Evolutionary conservation across 2,329 filamentous ascomycete species (phyloP).

Genomic region (Aureobasidium sp.): DNA sequence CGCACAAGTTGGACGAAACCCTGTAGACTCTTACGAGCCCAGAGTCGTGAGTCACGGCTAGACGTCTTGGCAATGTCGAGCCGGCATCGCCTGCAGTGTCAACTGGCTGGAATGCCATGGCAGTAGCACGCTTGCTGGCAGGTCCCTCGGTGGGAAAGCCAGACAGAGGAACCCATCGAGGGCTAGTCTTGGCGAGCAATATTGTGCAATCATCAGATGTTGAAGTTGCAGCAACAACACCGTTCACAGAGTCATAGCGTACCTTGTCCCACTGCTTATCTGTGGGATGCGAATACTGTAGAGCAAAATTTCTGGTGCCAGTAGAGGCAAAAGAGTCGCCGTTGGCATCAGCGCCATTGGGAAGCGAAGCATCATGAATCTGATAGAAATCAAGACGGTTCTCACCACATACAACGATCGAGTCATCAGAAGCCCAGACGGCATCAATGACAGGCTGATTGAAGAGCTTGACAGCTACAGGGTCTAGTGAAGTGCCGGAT

Average conservation of each 20-base stretch:
- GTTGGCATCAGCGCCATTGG: constrained; percentile 17
- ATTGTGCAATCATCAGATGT: constrained; percentile 25
- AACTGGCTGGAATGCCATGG: constrained; percentile 35
- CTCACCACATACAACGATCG: constrained; percentile 39
- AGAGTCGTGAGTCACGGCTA: constrained; percentile 37
- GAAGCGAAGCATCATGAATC: constrained; percentile 20
- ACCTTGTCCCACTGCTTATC: constrained; percentile 25
- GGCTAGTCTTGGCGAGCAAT: constrained; percentile 30
- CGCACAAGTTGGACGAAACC: constrained; percentile 19
- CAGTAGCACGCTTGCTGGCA: constrained; percentile 28
- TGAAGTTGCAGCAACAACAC: constrained; percentile 31
- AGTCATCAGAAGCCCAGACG: constrained; percentile 37
- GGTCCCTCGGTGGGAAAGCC: constrained; percentile 3
- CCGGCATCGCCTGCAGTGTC: constrained; percentile 14
- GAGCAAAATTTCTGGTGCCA: constrained; percentile 21
- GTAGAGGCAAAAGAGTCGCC: constrained; percentile 5
- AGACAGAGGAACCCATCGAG: constrained; percentile 13
- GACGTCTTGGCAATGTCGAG: constrained; percentile 15
- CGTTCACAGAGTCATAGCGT: constrained; percentile 29
- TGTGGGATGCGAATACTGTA: constrained; percentile 23
- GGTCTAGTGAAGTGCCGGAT: constrained; percentile 22
- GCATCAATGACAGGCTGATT: constrained; percentile 38
- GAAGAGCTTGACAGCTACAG: constrained; percentile 35
- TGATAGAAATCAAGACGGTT: constrained; percentile 34
- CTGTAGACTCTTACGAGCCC: constrained; percentile 38